phyloP scores from a whole-genome alignment of 164 flowering plant species.

The Berberis vulgaris region DNA sequence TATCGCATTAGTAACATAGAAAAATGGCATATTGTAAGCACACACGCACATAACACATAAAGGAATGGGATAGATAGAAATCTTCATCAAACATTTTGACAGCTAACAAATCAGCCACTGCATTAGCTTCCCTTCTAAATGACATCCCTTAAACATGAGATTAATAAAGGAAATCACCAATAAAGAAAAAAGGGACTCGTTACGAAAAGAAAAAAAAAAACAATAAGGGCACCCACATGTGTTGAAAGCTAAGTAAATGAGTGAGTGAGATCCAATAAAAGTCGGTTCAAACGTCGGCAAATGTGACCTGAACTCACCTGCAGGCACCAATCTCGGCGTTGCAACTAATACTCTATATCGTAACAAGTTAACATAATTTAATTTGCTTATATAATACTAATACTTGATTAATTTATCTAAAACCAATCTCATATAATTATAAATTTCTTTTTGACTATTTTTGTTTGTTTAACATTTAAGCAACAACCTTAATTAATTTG shows the following conservation, averaged over 20 bases:
- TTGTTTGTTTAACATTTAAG: neutral
- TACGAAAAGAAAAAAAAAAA: too few relatives aligned
- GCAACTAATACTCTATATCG: neutral
- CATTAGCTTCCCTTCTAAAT: too few relatives aligned
- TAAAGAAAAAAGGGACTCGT: too few relatives aligned
- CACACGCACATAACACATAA: too few relatives aligned
- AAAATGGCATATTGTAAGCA: too few relatives aligned
- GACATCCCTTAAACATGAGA: too few relatives aligned
- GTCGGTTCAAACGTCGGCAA: neutral
- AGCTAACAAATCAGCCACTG: too few relatives aligned
- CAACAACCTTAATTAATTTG: neutral
- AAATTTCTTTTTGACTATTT: constrained; percentile 1
- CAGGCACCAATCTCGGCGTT: constrained; percentile 1
- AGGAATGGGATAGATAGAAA: too few relatives aligned
- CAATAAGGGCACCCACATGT: neutral
- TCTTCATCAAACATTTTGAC: too few relatives aligned
- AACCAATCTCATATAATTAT: neutral
- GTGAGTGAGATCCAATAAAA: neutral
- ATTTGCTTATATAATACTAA: neutral
- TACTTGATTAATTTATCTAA: neutral
- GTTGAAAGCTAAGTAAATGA: neutral
- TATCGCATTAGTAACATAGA: too few relatives aligned
- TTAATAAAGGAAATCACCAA: too few relatives aligned
- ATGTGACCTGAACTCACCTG: neutral
- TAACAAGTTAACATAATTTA: neutral